Evolutionary conservation across 768 basidiomycete genomes (phyloP).

Genomic region (Tricholoma sp.): DNA sequence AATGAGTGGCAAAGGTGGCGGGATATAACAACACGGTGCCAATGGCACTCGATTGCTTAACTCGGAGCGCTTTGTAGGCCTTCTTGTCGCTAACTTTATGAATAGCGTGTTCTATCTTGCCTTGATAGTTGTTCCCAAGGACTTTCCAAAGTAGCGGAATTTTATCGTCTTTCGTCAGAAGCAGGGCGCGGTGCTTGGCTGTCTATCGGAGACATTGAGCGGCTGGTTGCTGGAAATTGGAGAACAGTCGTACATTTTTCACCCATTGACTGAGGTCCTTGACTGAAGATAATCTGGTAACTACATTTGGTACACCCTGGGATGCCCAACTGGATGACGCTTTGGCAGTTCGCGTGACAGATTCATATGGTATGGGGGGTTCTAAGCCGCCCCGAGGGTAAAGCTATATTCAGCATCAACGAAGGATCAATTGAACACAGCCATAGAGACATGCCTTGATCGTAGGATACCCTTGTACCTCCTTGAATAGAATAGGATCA

Average conservation of each 20-base stretch:
- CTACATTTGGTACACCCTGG: conserved; percentile 68
- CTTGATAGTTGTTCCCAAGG: conserved; percentile 66
- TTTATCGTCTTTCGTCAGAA: conserved; percentile 71
- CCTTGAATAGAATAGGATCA: conserved; percentile 26
- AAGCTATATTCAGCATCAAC: conserved; percentile 33
- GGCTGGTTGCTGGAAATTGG: not conserved
- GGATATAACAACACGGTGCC: conserved; percentile 76
- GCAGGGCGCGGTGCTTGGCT: conserved; percentile 52
- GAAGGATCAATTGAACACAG: not conserved
- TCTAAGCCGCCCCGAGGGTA: conserved; percentile 73
- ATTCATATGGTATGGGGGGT: conserved; percentile 63
- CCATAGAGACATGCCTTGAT: conserved; percentile 54
- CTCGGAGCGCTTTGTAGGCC: conserved; percentile 52
- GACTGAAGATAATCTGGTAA: conserved; percentile 52
- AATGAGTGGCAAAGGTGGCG: too few species aligned
- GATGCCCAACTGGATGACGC: conserved; percentile 75
- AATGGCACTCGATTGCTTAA: conserved; percentile 54
- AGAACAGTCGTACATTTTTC: conserved; percentile 43
- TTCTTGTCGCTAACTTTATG: conserved; percentile 64
- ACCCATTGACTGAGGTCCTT: conserved; percentile 66
- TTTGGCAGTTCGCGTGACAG: conserved; percentile 63
- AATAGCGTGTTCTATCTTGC: conserved; percentile 55
- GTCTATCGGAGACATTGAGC: conserved; percentile 1
- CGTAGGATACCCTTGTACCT: conserved; percentile 89
- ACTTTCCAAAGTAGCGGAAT: conserved; percentile 80